Conservation (phyloP, 495 filamentous ascomycete species). For the Penicillium parvum region DNA sequence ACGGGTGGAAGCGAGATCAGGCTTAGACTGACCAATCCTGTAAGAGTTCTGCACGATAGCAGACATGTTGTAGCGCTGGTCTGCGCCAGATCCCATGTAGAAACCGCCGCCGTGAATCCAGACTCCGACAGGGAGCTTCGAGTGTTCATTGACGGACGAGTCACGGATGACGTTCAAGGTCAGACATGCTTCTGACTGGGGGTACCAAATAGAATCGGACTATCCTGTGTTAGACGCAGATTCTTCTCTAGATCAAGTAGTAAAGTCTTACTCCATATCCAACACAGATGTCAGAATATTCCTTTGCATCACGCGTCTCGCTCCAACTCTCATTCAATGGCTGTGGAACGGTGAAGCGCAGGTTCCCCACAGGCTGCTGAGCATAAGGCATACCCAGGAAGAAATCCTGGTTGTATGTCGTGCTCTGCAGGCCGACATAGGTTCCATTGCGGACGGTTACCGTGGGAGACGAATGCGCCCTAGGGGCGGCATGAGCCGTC, state of each 20-base stretch:
- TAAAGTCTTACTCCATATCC: conserved; percentile 34
- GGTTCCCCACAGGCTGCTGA: conserved; percentile 37
- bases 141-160: conserved; percentile 26
- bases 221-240: neutral
- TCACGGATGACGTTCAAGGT: conserved; percentile 52
- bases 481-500: conserved; percentile 12
- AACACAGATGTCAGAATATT: conserved; percentile 49
- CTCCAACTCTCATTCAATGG: conserved; percentile 42
- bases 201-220: conserved; percentile 44
- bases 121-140: conserved; percentile 44
- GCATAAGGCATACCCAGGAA: conserved; percentile 49
- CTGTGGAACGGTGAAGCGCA: conserved; percentile 47
- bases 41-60: conserved; percentile 49
- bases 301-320: conserved; percentile 36
- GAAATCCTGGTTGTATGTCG: conserved; percentile 39
- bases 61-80: conserved; percentile 52
- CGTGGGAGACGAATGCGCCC: conserved; percentile 10
- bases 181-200: conserved; percentile 50
- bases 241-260: neutral
- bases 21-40: conserved; percentile 31
- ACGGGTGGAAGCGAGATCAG: neutral
- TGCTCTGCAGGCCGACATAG: conserved; percentile 31
- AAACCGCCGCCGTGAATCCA: conserved; percentile 63
- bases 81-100: conserved; percentile 41
- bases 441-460: conserved; percentile 34